A percentile compares a stretch with the other conserved stretches of the same genome.
These are phyloP conservation scores for Melaleuca quinquenervia DNA, from an alignment of 345 rosid genomes.

Conservation along the genomic window DNA sequence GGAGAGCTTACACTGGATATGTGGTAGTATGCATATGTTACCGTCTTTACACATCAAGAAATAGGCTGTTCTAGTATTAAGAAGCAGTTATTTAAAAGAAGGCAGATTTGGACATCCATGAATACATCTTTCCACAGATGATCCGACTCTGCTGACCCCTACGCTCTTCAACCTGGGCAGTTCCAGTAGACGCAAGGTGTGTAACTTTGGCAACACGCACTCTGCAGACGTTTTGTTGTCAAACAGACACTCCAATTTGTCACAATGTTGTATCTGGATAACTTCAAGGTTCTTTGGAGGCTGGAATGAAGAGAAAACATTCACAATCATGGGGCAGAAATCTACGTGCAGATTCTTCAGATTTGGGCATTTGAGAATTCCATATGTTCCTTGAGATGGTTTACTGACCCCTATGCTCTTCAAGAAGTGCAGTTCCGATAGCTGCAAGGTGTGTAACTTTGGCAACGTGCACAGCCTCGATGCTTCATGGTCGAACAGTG, in stretches of 20 bases:
- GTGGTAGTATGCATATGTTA: not conserved
- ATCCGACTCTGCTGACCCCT: not conserved
- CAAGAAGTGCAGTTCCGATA: not conserved
- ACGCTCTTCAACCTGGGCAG: not conserved
- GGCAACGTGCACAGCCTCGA: not conserved
- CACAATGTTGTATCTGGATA: not conserved
- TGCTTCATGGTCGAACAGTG: not conserved
- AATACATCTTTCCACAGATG: not conserved
- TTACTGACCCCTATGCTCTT: not conserved
- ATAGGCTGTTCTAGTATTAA: not conserved
- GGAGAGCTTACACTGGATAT: not conserved
- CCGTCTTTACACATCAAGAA: not conserved
- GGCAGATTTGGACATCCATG: not conserved
- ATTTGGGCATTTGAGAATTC: not conserved
- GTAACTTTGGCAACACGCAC: not conserved
- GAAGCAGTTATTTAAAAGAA: not conserved
- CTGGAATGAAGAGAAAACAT: not conserved
- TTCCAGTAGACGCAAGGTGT: not conserved
- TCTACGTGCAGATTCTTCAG: not conserved
- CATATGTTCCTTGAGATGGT: rapidly evolving
- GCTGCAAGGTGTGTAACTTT: not conserved
- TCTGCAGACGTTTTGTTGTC: not conserved
- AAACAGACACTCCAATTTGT: not conserved
- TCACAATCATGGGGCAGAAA: not conserved
- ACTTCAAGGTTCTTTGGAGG: not conserved